Evolutionary conservation across 306 rosid species (phyloP).

Genomic region (Senna siamea): DNA sequence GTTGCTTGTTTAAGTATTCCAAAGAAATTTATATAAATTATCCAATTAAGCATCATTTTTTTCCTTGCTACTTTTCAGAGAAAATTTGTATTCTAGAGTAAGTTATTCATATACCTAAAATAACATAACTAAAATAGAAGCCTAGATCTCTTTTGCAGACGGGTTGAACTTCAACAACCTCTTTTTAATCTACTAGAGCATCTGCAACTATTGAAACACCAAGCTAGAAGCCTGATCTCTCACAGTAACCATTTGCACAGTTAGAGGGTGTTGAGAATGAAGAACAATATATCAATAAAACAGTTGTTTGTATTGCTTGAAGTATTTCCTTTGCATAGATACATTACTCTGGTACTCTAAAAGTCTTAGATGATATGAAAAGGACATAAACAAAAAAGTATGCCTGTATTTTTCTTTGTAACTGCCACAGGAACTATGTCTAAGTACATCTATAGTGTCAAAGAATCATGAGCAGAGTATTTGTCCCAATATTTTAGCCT

Average conservation of each 20-base stretch:
- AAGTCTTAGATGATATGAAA: not conserved
- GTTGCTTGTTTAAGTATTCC: not conserved
- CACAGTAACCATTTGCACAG: not conserved
- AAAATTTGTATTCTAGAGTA: not conserved
- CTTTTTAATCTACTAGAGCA: not conserved
- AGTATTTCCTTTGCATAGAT: conserved; percentile 3
- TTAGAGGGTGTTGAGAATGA: not conserved
- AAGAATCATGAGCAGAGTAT: not conserved
- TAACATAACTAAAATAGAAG: conserved; percentile 8
- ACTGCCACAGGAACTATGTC: not conserved
- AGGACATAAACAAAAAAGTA: not conserved
- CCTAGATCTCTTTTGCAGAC: conserved; percentile 23
- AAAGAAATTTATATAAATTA: not conserved
- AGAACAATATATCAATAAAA: not conserved
- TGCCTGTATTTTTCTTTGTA: not conserved
- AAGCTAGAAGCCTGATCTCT: not conserved
- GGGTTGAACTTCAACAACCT: conserved; percentile 13
- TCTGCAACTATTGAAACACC: not conserved
- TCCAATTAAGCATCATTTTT: conserved; percentile 18
- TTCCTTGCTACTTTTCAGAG: not conserved
- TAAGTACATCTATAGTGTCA: not conserved
- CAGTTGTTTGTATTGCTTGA: not conserved
- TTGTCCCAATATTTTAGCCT: not conserved
- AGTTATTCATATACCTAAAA: conserved; percentile 12
- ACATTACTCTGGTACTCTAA: conserved; percentile 4